Base-by-base conservation (phyloP, 306 rosid genomes). In the Spatholobus suberectus region DNA sequence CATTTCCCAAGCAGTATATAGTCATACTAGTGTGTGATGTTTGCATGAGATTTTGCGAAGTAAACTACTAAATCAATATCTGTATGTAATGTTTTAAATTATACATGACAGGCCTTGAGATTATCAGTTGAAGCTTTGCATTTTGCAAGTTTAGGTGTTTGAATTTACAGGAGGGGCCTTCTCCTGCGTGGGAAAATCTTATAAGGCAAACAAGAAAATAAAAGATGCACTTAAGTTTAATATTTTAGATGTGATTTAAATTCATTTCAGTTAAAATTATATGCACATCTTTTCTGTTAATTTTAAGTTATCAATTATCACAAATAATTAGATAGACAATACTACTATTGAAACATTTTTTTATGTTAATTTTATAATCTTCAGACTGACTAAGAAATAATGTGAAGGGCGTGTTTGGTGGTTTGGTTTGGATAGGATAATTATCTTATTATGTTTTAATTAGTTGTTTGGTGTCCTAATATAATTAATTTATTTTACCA, bases 1-100 rank as follows among this genome's bases (percentile, higher is more conserved):
- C 38, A 24, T 69, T 38, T 29, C 83, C 38, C 5, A 14, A 75
- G 62, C 26, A 20, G 27, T 70, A 24, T 24, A 69, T 27, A 27
- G 26, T 83, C 66, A 47, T 58, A 21, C 57, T 26, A 62, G 23
- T 81, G 35, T 75, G 38, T 57, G 55, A 68, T 86, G 70, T 73
- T 78, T 78, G 57, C 55, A 5, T 55, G 34, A 32, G 73, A 57
- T 74, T 73, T 78, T 54, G 23, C 41, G 0, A 29, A 76, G 67
- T 43, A 61, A 62, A 41, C 12, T 27, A 38, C 23, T 46, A 59
- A 47, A 8, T 35, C 59, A 2, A 9, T 46, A 37, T 2, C 57
- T 73, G 65, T 11, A 54, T 73, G 57, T 43, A 29, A 40, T 73
- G 38, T 29, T 43, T 18, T 7, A 21, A 51, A 21, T 54, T 37